Conservation (phyloP, 2,329 filamentous ascomycete genomes). For the Aureobasidium subglaciale region DNA sequence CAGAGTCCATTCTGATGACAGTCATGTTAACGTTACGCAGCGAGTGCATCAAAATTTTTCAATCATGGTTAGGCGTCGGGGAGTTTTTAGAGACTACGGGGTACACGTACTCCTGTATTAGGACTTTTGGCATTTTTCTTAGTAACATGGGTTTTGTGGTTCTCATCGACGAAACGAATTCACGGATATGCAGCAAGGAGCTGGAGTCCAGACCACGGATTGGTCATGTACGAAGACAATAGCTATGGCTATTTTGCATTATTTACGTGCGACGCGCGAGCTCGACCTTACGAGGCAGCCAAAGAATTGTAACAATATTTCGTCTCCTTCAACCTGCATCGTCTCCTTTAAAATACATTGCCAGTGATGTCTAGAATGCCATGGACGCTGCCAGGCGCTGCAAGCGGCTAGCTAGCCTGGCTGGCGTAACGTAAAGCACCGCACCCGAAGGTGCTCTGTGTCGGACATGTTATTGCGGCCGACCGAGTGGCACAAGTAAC, state of each 20-base stretch:
- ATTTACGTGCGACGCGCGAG: conserved; percentile 5
- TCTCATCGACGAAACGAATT: background rate
- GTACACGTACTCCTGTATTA: background rate
- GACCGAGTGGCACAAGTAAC: background rate
- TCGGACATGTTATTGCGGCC: background rate
- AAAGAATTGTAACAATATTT: conserved; percentile 10
- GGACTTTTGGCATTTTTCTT: conserved; percentile 6
- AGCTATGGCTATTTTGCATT: background rate
- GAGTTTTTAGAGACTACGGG: conserved; percentile 4
- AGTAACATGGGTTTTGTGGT: conserved; percentile 3
- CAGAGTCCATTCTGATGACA: background rate
- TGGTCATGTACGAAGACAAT: background rate
- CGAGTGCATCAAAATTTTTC: conserved; percentile 11
- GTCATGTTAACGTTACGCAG: conserved; percentile 14
- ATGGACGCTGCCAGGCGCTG: background rate
- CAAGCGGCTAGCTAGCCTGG: background rate
- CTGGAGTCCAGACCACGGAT: background rate
- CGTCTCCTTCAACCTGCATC: background rate
- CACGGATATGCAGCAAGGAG: background rate
- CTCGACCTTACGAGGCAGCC: conserved; percentile 9
- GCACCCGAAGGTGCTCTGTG: background rate
- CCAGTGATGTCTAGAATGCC: conserved; percentile 2
- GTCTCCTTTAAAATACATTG: background rate
- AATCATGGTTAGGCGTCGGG: conserved; percentile 14
- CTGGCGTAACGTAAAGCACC: background rate